Percentiles rank a stretch among this genome's conserved stretches.
Conservation (phyloP, 176 grass and related monocot species). For the Zoysia japonica region DNA sequence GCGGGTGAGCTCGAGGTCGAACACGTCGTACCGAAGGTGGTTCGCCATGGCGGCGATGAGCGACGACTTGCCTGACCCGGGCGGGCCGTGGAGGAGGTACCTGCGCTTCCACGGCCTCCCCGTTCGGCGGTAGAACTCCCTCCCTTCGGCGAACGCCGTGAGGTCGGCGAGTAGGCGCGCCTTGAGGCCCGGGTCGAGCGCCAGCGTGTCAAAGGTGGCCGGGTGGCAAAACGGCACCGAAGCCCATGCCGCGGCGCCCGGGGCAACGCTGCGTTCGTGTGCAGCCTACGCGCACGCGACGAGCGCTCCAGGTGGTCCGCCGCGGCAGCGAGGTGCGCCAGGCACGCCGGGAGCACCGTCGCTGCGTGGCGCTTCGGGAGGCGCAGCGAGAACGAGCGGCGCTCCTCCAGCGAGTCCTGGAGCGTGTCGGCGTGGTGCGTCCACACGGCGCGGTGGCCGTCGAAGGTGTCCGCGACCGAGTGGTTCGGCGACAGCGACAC, state of each 20-base stretch:
- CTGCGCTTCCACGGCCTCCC: slow-evolving; percentile 88
- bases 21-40: slow-evolving; percentile 91
- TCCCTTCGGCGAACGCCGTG: slow-evolving; percentile 61
- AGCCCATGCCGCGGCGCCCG: slow-evolving; percentile 61
- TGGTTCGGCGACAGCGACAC: slow-evolving; percentile 94
- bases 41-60: slow-evolving; percentile 96
- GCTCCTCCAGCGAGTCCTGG: slow-evolving; percentile 94
- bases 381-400: slow-evolving; percentile 80
- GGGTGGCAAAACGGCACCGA: slow-evolving; percentile 89
- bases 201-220: slow-evolving; percentile 87
- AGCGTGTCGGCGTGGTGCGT: slow-evolving; percentile 89
- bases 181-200: slow-evolving; percentile 74
- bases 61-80: slow-evolving; percentile 83
- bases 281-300: slow-evolving; percentile 72
- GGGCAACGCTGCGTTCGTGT: slow-evolving; percentile 63
- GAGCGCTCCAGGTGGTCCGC: slow-evolving; percentile 78
- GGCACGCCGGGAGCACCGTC: slow-evolving; percentile 67
- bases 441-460: slow-evolving; percentile 76
- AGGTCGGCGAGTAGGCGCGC: slow-evolving; percentile 69
- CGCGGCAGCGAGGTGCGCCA: slow-evolving; percentile 61
- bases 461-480: slow-evolving; percentile 70
- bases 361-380: slow-evolving; percentile 79
- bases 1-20: slow-evolving; percentile 90
- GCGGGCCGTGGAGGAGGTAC: slow-evolving; percentile 86
- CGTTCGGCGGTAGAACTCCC: slow-evolving; percentile 82